Conservation (phyloP, 2,329 filamentous ascomycete genomes). For the Corynespora cassiicola region DNA sequence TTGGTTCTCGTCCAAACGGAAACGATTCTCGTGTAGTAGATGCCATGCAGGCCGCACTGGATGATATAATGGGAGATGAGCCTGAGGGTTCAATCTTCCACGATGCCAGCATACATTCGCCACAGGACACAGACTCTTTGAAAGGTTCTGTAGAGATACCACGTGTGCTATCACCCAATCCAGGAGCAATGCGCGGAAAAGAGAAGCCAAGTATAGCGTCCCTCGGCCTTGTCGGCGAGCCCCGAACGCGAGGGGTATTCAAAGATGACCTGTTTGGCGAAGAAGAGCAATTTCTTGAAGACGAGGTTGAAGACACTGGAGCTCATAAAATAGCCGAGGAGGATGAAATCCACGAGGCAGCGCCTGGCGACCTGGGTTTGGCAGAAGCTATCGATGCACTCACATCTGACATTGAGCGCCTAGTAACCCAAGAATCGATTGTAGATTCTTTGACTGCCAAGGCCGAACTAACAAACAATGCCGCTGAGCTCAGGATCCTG, state of each 20-base stretch:
- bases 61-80: constrained; percentile 86
- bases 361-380: constrained; percentile 89
- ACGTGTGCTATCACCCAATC: constrained; percentile 49
- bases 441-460: constrained; percentile 91
- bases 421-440: constrained; percentile 86
- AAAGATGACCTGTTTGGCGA: constrained; percentile 92
- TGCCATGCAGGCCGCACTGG: constrained; percentile 90
- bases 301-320: constrained; percentile 79
- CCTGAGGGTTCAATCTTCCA: constrained; percentile 73
- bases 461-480: constrained; percentile 96
- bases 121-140: constrained; percentile 67
- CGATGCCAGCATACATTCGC: constrained; percentile 56
- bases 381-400: constrained; percentile 90
- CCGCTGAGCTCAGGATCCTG: constrained; percentile 87
- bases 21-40: constrained; percentile 84
- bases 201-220: constrained; percentile 87
- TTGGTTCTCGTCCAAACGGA: constrained; percentile 49
- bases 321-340: constrained; percentile 67
- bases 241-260: constrained; percentile 90
- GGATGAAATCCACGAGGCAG: constrained; percentile 91
- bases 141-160: constrained; percentile 67
- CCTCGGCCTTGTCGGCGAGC: constrained; percentile 85
- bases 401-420: constrained; percentile 88
- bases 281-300: constrained; percentile 83
- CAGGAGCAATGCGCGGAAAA: constrained; percentile 44